Evolutionary conservation across 345 rosid species (phyloP), one percentile per base, ranked within the genome.

Genomic region (Bruguiera gymnorhiza): DNA sequence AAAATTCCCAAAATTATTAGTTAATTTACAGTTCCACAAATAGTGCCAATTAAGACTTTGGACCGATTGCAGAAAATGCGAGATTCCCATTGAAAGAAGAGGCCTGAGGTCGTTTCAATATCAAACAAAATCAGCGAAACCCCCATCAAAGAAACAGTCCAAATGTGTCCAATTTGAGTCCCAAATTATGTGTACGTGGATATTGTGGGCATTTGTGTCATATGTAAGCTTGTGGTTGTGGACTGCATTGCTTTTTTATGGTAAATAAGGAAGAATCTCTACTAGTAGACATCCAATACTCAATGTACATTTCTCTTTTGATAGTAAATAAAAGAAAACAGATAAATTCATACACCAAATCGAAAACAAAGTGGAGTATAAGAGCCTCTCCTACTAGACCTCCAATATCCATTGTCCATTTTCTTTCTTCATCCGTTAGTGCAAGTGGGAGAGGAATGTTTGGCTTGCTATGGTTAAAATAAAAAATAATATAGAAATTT

Each of bases 371-470:
- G 19, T 43, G 50, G 50, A 43, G 50, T 13, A 34, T 34, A 43
- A 11, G 19, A 13, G 60, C 60, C 30, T 10, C 60, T 23, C 30
- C 60, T 56, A 56, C 30, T 56, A 56, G 60, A 56, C 29, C 26
- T 23, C 60, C 60, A 56, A 56, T 27, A 23, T 71, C 71, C 76
- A 71, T 20, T 60, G 68, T 60, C 48, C 10, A 24, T 56, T 32
- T 70, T 26, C 55, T 60, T 72, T 55, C 60, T 55, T 29, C 29
- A 23, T 55, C 60, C 23, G 2, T 56, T 0, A 72, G 70, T 62
- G 77, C 71, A 66, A 72, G 73, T 69, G 73, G 80, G 80, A 58
- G 32, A 65, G 53, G 6, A 54, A 48, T 63, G 76, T 37, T 60
- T 48, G 76, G 68, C 68, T 43, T 46, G 3, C 58, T 30, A 23